Base-by-base conservation (phyloP, 1,139 yeast species). In the Suhomyces panamericanus region DNA sequence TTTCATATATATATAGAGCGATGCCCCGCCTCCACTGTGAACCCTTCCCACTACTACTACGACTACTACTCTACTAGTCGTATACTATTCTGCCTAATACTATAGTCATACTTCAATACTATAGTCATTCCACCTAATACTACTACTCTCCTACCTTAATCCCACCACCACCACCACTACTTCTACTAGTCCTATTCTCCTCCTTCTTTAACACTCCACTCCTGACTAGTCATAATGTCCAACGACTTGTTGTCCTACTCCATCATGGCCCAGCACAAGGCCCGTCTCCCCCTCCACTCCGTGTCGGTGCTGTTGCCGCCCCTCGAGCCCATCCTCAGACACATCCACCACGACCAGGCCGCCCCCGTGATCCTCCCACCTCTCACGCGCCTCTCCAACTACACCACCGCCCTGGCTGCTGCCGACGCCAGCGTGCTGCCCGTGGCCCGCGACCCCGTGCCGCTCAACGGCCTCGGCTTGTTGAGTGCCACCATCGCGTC, bases 211-310 rank as follows among this genome's bases (percentile, higher is more conserved):
- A n/a, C n/a, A n/a, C n/a, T n/a, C n/a, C n/a, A n/a, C n/a, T 11
- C 24, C 17, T 17, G 17, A 17, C 17, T 17, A n/a, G n/a, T n/a
- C n/a, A n/a, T n/a, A n/a, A n/a, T n/a, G n/a, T 60, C 67, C 16
- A 63, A 63, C 55, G 68, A 63, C 48, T 60, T 69, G 50, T 58
- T 67, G 53, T 53, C 65, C 43, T 68, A 69, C 47, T 67, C 73
- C 17, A 67, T 69, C 33, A 67, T 67, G 71, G 59, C 63, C 48
- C 44, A 32, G 5, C 50, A 53, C 29, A 59, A 26, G 46, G 41
- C 34, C 12, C 24, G 17, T 20, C 29, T n/a, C 20, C 27, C 41
- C 26, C 33, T 34, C 16, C 41, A 31, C 22, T 38, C 32, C 6
- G 43, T 49, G 20, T 36, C 32, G 6, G 43, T 49, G 26, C 36